phyloP scores from a whole-genome alignment of 768 basidiomycete genomes.

The Psilocybe cyanescens region DNA sequence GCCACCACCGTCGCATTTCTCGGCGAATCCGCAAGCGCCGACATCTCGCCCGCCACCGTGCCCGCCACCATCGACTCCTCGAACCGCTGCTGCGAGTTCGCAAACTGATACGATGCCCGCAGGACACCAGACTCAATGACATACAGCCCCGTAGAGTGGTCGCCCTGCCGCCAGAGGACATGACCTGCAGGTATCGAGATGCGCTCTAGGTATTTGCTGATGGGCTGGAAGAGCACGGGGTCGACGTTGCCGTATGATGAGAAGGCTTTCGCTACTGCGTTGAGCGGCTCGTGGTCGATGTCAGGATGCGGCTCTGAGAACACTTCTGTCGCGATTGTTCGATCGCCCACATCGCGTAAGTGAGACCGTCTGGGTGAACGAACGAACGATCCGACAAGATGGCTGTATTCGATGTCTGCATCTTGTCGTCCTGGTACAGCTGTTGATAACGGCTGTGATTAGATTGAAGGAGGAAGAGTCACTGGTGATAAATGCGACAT shows the following conservation, averaged over 20 bases:
- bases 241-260: slow-evolving; percentile 69
- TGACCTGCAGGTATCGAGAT: slow-evolving; percentile 57
- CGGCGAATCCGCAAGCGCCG: slow-evolving; percentile 75
- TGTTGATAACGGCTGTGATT: slow-evolving; percentile 22
- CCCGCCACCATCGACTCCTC: slow-evolving; percentile 95
- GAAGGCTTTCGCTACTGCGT: slow-evolving; percentile 80
- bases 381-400: slow-evolving; percentile 45
- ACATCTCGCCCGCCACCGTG: slow-evolving; percentile 89
- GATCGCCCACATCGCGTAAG: slow-evolving; percentile 70
- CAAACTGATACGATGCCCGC: slow-evolving; percentile 81
- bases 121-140: slow-evolving; percentile 88
- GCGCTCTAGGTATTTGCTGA: slow-evolving; percentile 75
- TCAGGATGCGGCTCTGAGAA: slow-evolving; percentile 33
- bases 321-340: slow-evolving; percentile 61
- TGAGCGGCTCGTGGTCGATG: slow-evolving; percentile 60
- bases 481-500: slow-evolving; percentile 13
- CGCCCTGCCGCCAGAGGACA: slow-evolving; percentile 79
- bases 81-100: slow-evolving; percentile 63
- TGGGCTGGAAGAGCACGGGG: slow-evolving; percentile 57
- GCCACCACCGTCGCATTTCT: slow-evolving; percentile 88
- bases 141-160: slow-evolving; percentile 82
- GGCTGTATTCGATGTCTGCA: slow-evolving; percentile 48
- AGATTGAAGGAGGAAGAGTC: slow-evolving; percentile 2
- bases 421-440: slow-evolving; percentile 64
- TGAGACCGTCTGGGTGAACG: slow-evolving; percentile 73